Percentiles rank a stretch among this genome's conserved stretches.
Conservation (phyloP, 2,329 filamentous ascomycete species). For the Bisporella sp. region DNA sequence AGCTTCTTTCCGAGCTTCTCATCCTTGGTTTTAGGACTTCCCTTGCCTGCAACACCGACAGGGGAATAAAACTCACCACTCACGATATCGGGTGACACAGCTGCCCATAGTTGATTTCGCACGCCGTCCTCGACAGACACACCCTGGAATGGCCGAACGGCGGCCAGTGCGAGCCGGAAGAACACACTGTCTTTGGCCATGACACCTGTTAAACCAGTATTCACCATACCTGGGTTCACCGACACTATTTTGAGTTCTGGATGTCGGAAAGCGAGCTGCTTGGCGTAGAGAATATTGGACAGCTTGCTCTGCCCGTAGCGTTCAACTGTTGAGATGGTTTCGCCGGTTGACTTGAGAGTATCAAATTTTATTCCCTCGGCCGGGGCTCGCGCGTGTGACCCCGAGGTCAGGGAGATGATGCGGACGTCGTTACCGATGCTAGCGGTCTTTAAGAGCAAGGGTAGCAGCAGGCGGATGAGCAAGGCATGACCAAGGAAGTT, state of each 20-base stretch:
- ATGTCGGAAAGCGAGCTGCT: neutral
- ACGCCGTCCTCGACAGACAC: neutral
- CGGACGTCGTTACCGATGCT: conserved; percentile 12
- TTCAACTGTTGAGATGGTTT: neutral
- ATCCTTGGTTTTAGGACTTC: neutral
- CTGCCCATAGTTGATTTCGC: neutral
- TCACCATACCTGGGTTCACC: neutral
- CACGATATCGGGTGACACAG: neutral
- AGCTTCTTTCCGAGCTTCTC: neutral
- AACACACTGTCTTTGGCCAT: neutral
- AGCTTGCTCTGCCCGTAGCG: neutral
- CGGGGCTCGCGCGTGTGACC: neutral
- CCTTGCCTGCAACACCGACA: neutral
- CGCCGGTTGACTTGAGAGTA: neutral
- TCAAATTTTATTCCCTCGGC: neutral
- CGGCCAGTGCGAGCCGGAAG: neutral
- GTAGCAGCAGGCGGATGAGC: conserved; percentile 32
- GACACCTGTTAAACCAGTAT: neutral
- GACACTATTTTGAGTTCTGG: neutral
- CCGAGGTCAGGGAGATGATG: conserved; percentile 1
- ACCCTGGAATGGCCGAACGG: neutral
- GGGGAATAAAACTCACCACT: neutral
- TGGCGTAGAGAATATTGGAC: neutral
- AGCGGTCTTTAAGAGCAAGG: conserved; percentile 24
- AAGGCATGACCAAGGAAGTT: conserved; percentile 43